A percentile compares a stretch with the other conserved stretches of the same genome.
phyloP scores from a whole-genome alignment of 306 rosid species.

The Medicago ruthenica region DNA sequence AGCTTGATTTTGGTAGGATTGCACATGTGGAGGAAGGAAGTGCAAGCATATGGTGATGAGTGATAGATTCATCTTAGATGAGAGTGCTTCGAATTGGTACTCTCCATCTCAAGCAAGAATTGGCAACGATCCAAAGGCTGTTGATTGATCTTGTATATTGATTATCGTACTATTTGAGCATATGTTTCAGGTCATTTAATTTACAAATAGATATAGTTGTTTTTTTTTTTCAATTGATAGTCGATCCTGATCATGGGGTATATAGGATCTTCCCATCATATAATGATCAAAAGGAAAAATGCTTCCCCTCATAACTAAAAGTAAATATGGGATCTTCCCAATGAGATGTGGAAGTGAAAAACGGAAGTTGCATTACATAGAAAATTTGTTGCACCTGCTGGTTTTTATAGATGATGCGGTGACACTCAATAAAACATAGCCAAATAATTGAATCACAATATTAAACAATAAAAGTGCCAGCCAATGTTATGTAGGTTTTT shows the following conservation, averaged over 20 bases:
- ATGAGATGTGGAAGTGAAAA: no score
- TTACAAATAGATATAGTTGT: background rate
- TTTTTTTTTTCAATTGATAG: conserved; percentile 18
- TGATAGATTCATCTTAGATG: conserved; percentile 55
- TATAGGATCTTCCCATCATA: conserved; percentile 11
- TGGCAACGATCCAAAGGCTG: conserved; percentile 64
- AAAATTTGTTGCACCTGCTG: no score
- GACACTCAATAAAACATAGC: no score
- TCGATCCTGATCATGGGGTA: background rate
- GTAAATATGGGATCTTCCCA: conserved; percentile 8
- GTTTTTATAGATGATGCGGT: no score
- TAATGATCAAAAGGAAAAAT: conserved; percentile 35
- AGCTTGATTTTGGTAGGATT: conserved; percentile 59
- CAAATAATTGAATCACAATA: no score
- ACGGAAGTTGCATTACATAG: no score
- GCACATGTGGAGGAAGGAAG: conserved; percentile 60
- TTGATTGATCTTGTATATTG: conserved; percentile 45
- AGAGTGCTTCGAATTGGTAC: conserved; percentile 69
- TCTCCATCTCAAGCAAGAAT: conserved; percentile 76
- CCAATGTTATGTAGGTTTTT: no score
- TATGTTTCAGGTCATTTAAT: conserved; percentile 22
- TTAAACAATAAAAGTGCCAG: no score
- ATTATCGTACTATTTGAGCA: conserved; percentile 28
- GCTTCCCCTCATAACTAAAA: conserved; percentile 30
- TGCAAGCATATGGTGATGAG: conserved; percentile 67